Evolutionary conservation across 345 rosid species (phyloP).

Genomic region (Melaleuca alternifolia): DNA sequence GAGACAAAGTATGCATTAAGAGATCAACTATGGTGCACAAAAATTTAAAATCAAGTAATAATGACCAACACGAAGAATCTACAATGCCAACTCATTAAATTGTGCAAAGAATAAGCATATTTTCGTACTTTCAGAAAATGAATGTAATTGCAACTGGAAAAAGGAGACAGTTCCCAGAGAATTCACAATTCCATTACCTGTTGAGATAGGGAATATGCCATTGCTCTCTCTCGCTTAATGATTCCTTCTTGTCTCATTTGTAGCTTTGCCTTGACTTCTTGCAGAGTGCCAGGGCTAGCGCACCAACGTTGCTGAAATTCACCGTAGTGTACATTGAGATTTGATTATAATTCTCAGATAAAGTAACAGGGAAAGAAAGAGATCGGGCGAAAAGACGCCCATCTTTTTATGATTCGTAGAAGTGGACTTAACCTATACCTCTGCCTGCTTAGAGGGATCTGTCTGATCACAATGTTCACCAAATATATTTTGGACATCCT

Average conservation of each 20-base stretch:
- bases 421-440: conserved; percentile 28
- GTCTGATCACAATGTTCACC: conserved; percentile 6
- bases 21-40: neutral
- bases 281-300: conserved; percentile 45
- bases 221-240: conserved; percentile 89
- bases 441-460: conserved; percentile 56
- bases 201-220: conserved; percentile 55
- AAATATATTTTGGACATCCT: conserved; percentile 6
- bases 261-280: conserved; percentile 54
- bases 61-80: neutral
- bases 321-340: neutral
- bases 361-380: neutral
- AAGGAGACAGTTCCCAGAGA: neutral
- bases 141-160: neutral
- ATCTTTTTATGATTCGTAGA: neutral
- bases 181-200: conserved; percentile 38
- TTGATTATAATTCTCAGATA: neutral
- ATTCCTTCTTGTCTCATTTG: conserved; percentile 73
- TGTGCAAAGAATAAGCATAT: neutral
- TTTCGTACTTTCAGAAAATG: neutral
- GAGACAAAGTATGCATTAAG: conserved; percentile 1
- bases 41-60: neutral
- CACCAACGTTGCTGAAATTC: conserved; percentile 68
- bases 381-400: neutral
- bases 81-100: neutral